Evolutionary conservation across 768 basidiomycete genomes (phyloP).

Genomic region (Dentipellis fragilis): DNA sequence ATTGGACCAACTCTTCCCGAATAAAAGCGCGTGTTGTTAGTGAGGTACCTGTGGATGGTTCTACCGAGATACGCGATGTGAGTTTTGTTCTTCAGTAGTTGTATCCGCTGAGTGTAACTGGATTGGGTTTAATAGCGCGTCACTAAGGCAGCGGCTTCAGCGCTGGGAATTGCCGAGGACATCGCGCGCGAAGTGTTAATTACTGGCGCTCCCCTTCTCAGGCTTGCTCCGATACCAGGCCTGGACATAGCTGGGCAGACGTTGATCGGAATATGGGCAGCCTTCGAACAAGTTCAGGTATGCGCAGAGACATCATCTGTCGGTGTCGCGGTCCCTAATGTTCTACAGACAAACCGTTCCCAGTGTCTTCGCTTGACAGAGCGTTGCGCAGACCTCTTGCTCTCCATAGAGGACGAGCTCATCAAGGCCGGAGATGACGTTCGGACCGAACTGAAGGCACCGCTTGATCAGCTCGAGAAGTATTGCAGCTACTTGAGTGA

Average conservation of each 20-base stretch:
- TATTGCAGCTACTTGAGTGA: conserved; percentile 19
- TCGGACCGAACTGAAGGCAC: conserved; percentile 35
- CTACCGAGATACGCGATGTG: too few relatives aligned
- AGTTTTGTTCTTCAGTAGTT: too few relatives aligned
- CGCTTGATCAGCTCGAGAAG: conserved; percentile 43
- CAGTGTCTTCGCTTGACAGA: conserved; percentile 63
- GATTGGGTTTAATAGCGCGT: conserved; percentile 12
- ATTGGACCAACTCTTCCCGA: too few relatives aligned
- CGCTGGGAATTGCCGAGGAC: conserved; percentile 31
- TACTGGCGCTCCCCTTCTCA: conserved; percentile 30
- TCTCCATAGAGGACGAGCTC: conserved; percentile 53
- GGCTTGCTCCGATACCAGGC: conserved; percentile 48
- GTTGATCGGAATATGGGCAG: conserved; percentile 55
- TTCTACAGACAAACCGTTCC: conserved; percentile 49
- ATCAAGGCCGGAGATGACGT: conserved; percentile 45
- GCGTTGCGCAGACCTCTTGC: conserved; percentile 58
- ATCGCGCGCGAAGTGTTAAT: conserved; percentile 36
- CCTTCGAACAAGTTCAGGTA: conserved; percentile 51
- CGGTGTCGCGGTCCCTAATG: neutral
- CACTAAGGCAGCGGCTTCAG: conserved; percentile 19
- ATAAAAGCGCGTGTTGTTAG: too few relatives aligned
- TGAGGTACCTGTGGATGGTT: too few relatives aligned
- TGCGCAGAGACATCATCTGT: neutral
- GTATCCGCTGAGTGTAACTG: too few relatives aligned
- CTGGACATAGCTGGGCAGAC: conserved; percentile 40